Percentiles rank a stretch among this genome's conserved stretches.
Evolutionary conservation across 2,329 filamentous ascomycete species (phyloP).

Genomic region (Aspergillus fumigatiaffinis): DNA sequence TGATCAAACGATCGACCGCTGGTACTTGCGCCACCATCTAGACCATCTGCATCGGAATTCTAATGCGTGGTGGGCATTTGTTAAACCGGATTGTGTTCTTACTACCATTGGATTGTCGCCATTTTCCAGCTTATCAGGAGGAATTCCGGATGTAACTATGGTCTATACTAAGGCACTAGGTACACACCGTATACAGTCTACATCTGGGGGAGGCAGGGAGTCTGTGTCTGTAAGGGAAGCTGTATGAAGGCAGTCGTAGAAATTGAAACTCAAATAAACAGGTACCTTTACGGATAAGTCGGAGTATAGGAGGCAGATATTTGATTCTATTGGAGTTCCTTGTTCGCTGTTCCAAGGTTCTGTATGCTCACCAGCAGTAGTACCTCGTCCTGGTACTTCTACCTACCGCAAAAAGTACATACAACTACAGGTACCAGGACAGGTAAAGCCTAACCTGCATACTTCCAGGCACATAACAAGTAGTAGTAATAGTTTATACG

Average conservation of each 20-base stretch:
- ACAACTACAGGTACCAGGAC: background rate
- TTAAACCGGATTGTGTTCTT: background rate
- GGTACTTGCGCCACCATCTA: constrained; percentile 11
- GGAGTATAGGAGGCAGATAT: background rate
- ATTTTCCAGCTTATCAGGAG: background rate
- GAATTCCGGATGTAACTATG: background rate
- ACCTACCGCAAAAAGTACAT: background rate
- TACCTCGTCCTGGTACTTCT: background rate
- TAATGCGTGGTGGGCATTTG: background rate
- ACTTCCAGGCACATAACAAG: background rate
- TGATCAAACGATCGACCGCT: constrained; percentile 8
- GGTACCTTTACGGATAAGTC: background rate
- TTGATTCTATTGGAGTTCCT: background rate
- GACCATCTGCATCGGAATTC: constrained; percentile 2
- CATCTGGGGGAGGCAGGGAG: background rate
- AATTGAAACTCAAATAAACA: background rate
- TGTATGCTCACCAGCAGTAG: background rate
- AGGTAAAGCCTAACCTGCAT: background rate
- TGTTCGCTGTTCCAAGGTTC: background rate
- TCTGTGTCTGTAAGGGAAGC: background rate
- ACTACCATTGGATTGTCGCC: background rate
- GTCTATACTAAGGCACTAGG: no score
- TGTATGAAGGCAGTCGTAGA: background rate
- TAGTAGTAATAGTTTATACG: background rate
- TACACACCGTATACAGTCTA: background rate